Evolutionary conservation across 495 filamentous ascomycete genomes (phyloP).

Genomic region (Chaetomidium leptoderma): DNA sequence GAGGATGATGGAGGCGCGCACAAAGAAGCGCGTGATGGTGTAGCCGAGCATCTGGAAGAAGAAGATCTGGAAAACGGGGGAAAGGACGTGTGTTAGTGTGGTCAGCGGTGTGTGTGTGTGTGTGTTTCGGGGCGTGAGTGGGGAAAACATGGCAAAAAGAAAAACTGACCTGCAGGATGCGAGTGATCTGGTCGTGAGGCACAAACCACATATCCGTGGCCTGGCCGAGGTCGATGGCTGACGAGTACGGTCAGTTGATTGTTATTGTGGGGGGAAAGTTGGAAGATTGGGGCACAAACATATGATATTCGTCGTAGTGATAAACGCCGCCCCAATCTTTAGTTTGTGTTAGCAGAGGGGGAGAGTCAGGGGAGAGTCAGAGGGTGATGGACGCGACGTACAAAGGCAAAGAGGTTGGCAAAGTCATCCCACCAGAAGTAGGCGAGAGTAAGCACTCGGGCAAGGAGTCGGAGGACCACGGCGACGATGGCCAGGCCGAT

Average conservation of each 20-base stretch:
- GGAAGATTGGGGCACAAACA: background rate
- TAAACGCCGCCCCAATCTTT: constrained; percentile 19
- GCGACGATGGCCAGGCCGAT: constrained; percentile 24
- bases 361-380: too few species aligned
- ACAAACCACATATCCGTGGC: constrained; percentile 48
- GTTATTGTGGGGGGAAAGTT: too few species aligned
- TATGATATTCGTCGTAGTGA: constrained; percentile 17
- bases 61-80: constrained; percentile 22
- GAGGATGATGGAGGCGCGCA: constrained; percentile 47
- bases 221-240: constrained; percentile 40
- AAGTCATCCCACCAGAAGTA: constrained; percentile 37
- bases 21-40: constrained; percentile 35
- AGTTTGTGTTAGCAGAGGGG: background rate
- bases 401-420: constrained; percentile 29
- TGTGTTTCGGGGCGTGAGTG: too few species aligned
- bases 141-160: too few species aligned
- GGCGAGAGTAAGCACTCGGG: constrained; percentile 28
- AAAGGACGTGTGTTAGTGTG: too few species aligned
- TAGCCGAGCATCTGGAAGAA: constrained; percentile 36
- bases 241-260: background rate
- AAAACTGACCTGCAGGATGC: constrained; percentile 17
- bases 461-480: constrained; percentile 26
- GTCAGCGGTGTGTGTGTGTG: background rate
- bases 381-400: background rate
- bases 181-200: constrained; percentile 43